These are phyloP conservation scores for Talaromyces wortmannii DNA, from an alignment of 495 filamentous ascomycete species.

Conservation along the genomic window DNA sequence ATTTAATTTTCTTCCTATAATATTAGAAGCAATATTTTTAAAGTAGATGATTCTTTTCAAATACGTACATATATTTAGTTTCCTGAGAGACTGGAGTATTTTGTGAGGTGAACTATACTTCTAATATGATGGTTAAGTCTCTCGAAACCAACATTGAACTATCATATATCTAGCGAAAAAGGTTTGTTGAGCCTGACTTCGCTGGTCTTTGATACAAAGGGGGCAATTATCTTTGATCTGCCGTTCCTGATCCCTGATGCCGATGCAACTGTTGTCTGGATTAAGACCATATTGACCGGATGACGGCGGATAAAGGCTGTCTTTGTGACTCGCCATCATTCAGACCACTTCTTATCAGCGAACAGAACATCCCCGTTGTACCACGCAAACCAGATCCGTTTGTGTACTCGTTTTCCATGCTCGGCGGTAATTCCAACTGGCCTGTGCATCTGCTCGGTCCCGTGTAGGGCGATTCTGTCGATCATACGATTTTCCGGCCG, in stretches of 20 bases:
- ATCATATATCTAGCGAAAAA: slow-evolving; percentile 9
- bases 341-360: slow-evolving; percentile 25
- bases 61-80: too few relatives aligned
- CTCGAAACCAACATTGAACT: slow-evolving; percentile 15
- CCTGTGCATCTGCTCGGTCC: slow-evolving; percentile 13
- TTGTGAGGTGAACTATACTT: too few relatives aligned
- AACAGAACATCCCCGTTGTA: slow-evolving; percentile 15
- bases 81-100: too few relatives aligned
- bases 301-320: slow-evolving; percentile 12
- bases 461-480: slow-evolving; percentile 14
- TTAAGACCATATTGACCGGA: slow-evolving; percentile 7
- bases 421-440: slow-evolving; percentile 13
- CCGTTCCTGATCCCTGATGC: slow-evolving; percentile 15
- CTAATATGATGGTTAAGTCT: neutral
- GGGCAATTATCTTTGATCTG: slow-evolving; percentile 10
- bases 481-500: slow-evolving; percentile 19
- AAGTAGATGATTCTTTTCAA: too few relatives aligned
- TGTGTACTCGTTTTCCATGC: slow-evolving; percentile 13
- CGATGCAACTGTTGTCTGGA: slow-evolving; percentile 11
- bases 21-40: too few relatives aligned
- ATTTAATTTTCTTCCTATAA: too few relatives aligned
- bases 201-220: slow-evolving; percentile 5
- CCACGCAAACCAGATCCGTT: slow-evolving; percentile 18
- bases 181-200: slow-evolving; percentile 14
- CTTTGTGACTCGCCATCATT: slow-evolving; percentile 26